A percentile compares a stretch with the other conserved stretches of the same genome.
Conservation (phyloP, 1,284 basidiomycete species). For the Moesziomyces sp. region DNA sequence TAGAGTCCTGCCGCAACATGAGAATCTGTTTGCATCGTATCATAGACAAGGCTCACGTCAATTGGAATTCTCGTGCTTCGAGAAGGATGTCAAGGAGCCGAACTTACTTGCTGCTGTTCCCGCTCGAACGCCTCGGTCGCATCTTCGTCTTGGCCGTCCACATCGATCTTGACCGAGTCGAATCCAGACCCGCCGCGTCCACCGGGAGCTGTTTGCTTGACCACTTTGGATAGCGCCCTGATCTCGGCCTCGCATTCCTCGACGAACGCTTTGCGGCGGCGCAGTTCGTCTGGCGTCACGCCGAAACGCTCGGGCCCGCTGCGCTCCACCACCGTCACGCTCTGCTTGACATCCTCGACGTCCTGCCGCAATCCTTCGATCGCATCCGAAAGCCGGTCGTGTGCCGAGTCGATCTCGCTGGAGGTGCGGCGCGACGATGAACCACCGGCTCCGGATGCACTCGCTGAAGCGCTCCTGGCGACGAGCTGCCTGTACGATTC, state of each 20-base stretch:
- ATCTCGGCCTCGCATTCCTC: constrained; percentile 50
- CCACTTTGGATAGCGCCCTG: constrained; percentile 28
- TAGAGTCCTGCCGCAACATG: constrained; percentile 61
- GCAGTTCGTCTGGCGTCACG: constrained; percentile 51
- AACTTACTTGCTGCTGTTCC: constrained; percentile 64
- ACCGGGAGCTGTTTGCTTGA: constrained; percentile 15
- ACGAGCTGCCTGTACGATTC: constrained; percentile 42
- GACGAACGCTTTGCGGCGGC: constrained; percentile 49
- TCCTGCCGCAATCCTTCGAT: constrained; percentile 59
- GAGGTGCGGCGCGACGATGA: constrained; percentile 4
- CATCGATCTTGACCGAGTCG: constrained; percentile 37
- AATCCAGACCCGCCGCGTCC: constrained; percentile 17
- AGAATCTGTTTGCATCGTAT: constrained; percentile 32
- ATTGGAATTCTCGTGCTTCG: too few species aligned
- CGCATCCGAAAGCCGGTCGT: constrained; percentile 49
- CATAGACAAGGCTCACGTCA: too few species aligned
- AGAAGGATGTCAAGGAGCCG: not conserved
- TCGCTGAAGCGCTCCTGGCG: constrained; percentile 6
- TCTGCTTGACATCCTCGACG: constrained; percentile 61
- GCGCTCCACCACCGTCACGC: constrained; percentile 59
- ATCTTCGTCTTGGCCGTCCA: constrained; percentile 52
- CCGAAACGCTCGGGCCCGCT: constrained; percentile 62
- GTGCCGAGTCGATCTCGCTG: constrained; percentile 27
- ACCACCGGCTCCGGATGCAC: not conserved
- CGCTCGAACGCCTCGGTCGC: constrained; percentile 58